Percentiles rank a stretch among this genome's conserved stretches.
phyloP scores from a whole-genome alignment of 225 moss, liverwort and hornwort genomes.

The Sphagnum tenellum region DNA sequence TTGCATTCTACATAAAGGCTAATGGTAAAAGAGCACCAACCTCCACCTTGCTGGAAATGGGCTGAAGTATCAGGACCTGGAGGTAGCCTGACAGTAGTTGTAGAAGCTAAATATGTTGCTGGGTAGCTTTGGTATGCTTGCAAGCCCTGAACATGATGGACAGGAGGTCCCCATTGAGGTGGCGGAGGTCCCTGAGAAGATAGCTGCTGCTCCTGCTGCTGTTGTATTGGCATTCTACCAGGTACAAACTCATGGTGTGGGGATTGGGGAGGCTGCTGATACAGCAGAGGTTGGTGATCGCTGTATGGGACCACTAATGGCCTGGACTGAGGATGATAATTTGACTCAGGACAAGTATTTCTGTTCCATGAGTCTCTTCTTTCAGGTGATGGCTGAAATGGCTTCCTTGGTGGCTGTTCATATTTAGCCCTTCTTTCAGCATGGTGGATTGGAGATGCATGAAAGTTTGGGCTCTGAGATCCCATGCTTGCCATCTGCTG shows the following conservation, averaged over 20 bases:
- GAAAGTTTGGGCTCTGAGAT: slow-evolving; percentile 53
- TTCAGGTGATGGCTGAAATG: slow-evolving; percentile 53
- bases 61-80: slow-evolving; percentile 5
- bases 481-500: slow-evolving; percentile 41
- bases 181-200: slow-evolving; percentile 41
- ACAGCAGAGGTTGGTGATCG: slow-evolving; percentile 34
- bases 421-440: slow-evolving; percentile 31
- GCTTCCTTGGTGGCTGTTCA: slow-evolving; percentile 42
- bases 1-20: background rate
- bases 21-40: background rate
- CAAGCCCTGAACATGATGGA: slow-evolving; percentile 31
- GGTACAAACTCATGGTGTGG: slow-evolving; percentile 40
- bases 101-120: slow-evolving; percentile 21
- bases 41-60: slow-evolving; percentile 4
- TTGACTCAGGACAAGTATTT: slow-evolving; percentile 36
- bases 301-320: slow-evolving; percentile 34
- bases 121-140: slow-evolving; percentile 34
- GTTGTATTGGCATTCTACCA: slow-evolving; percentile 24
- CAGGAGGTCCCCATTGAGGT: slow-evolving; percentile 41
- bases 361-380: slow-evolving; percentile 52
- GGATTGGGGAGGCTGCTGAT: slow-evolving; percentile 12
- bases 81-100: slow-evolving; percentile 31
- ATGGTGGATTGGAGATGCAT: slow-evolving; percentile 40
- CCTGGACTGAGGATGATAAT: slow-evolving; percentile 35
- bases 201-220: slow-evolving; percentile 47